These are phyloP conservation scores for Cyberlindnera xylosilytica DNA, from an alignment of 805 yeast species.

Conservation along the genomic window DNA sequence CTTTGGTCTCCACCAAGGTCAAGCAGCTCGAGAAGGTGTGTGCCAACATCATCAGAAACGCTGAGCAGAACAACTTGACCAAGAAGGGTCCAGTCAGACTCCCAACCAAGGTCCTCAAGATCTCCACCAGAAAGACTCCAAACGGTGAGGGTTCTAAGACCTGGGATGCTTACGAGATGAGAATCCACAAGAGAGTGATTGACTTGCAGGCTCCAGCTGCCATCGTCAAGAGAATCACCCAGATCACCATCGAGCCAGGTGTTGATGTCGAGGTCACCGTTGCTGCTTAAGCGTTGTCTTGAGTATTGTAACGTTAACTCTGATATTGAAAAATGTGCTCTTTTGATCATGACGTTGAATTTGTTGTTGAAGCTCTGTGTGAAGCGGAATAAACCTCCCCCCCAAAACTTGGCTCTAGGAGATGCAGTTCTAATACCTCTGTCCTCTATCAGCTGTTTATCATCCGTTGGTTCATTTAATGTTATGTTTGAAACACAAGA, in stretches of 20 bases:
- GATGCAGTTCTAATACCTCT: slow-evolving; percentile 32
- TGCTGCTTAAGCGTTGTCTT: slow-evolving; percentile 56
- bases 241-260: slow-evolving; percentile 98
- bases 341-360: slow-evolving; percentile 11
- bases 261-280: slow-evolving; percentile 95
- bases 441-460: slow-evolving; percentile 29
- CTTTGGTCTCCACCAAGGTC: slow-evolving; percentile 98
- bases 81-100: slow-evolving; percentile 99
- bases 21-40: slow-evolving; percentile 97
- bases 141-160: slow-evolving; percentile 99
- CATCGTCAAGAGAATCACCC: slow-evolving; percentile 92
- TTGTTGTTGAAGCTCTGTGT: slow-evolving; percentile 14
- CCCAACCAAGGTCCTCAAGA: slow-evolving; percentile 98
- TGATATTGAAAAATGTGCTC: background rate
- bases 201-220: slow-evolving; percentile 97
- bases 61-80: slow-evolving; percentile 74
- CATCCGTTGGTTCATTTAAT: slow-evolving; percentile 23
- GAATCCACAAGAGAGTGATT: slow-evolving; percentile 99
- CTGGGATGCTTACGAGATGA: slow-evolving; percentile 99
- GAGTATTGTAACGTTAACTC: background rate
- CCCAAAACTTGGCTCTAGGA: slow-evolving; percentile 27
- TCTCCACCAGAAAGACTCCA: slow-evolving; percentile 99
- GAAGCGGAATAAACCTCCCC: slow-evolving; percentile 16
- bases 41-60: slow-evolving; percentile 83
- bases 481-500: slow-evolving; percentile 3